Evolutionary conservation across 2,329 filamentous ascomycete species (phyloP), one percentile per base, ranked within the genome.

Genomic region (Paecilomyces sp.): DNA sequence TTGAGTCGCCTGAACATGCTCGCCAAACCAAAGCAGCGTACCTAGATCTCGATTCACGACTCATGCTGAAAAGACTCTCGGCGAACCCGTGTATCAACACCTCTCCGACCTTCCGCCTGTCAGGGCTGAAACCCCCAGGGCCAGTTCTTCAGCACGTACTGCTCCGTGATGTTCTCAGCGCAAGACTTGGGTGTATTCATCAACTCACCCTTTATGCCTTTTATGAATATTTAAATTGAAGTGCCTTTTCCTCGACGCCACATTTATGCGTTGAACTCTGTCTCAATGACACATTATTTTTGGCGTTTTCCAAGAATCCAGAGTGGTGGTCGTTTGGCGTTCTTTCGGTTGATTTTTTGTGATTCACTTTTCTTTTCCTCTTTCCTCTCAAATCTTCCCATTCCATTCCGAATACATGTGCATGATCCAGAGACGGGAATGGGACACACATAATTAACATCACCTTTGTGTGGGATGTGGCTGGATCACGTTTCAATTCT

Each of bases 1-100:
- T 66, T 80, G 64, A 79, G 76, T 61, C 76, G 79, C 30, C 66
- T 81, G 66, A 79, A 80, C 61, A 74, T 80, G 74, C 71, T 81
- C 34, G 70, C 77, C 15, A 75, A 75, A 60, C 79, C 79, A 1
- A 81, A 80, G 68, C 65, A 70, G 47, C 74, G 74, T 30, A 59
- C 66, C 60, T 75, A 64, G 65, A 36, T 18, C 18, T 47, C n/a
- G 8, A 47, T 5, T 18, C n/a, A 47, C n/a, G 41, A 47, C 41
- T 47, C n/a, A 22, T 18, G n/a, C 28, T 18, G 9, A 30, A 50
- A 55, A n/a, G 13, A 12, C 41, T 15, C 47, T 54, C 55, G 34
- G 36, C 18, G 59, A 25, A 34, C 9, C 34, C n/a, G 54, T 47
- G 50, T 54, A 30, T 22, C 47, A 18, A 33, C 22, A 52, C 18